Evolutionary conservation across 163 green algal species (phyloP), one percentile per base, ranked within the genome.

Genomic region (Chloromonas sp.): DNA sequence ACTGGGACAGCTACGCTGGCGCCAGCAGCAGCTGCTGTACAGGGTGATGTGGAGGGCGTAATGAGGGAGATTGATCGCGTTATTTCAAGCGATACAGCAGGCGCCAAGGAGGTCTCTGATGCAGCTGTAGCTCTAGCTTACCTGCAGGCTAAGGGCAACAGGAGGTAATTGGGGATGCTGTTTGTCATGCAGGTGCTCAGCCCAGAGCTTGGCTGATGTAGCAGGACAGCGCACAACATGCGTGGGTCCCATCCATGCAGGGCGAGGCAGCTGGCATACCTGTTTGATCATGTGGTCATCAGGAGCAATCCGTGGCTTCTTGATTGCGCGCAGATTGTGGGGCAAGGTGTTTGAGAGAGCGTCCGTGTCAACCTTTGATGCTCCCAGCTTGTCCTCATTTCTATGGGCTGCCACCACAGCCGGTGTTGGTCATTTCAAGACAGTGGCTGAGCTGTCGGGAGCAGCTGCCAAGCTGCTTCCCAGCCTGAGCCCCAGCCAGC

Each of bases 331-430:
- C 84, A 93, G 91, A 83, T 58, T 94, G 61, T 94, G 91, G 91
- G 91, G 91, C 76, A 91, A 92, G 89, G 81, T 94, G 57, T 91
- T 94, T 83, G 89, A 92, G 84, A 85, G 84, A 14, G 89, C 88
- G 0, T n/a, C 83, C 60, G 89, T 87, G 77, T 78, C n/a, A 5
- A 82, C 78, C 5, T 88, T 92, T 86, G 91, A 92, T 78, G 88
- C 88, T 3, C 84, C 91, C 79, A 87, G 78, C 70, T 80, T 92
- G n/a, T 84, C 87, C 58, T 71, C 88, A 14, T 91, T 94, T 81
- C 59, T 89, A 14, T 94, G 91, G 91, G 91, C 91, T 71, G 82
- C 89, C 60, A 89, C 81, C 66, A 89, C 91, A 61, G 89, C 89
- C 71, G 84, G 85, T 62, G 88, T 92, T 61, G 70, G 70, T 58